Percentiles rank a stretch among this genome's conserved stretches.
Conservation (phyloP, 2,329 filamentous ascomycete species). For the Meredithiella fracta region DNA sequence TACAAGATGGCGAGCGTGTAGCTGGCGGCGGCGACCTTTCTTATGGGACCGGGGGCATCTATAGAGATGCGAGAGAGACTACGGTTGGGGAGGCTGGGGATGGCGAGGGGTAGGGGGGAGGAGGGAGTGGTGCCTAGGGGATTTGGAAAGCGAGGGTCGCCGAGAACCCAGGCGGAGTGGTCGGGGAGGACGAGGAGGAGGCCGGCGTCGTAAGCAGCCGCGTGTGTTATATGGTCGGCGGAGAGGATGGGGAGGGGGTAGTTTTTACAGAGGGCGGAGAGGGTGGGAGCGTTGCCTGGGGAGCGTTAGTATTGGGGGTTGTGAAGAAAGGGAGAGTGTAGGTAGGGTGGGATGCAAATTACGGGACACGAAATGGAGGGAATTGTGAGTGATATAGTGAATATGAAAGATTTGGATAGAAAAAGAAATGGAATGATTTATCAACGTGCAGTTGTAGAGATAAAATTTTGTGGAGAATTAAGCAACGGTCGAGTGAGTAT, state of each 20-base stretch:
- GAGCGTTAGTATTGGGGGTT: neutral
- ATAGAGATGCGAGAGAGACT: neutral
- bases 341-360: too few relatives aligned
- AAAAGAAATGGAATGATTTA: neutral
- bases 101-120: neutral
- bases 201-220: constrained; percentile 32
- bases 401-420: neutral
- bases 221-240: constrained; percentile 22
- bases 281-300: neutral
- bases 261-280: neutral
- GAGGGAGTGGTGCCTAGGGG: constrained; percentile 25
- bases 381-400: neutral
- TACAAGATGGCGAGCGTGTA: constrained; percentile 43
- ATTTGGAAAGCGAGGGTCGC: constrained; percentile 40
- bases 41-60: constrained; percentile 35
- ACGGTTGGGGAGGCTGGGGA: neutral
- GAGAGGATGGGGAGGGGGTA: neutral
- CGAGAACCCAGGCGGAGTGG: constrained; percentile 34
- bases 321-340: too few relatives aligned
- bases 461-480: neutral
- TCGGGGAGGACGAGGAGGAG: constrained; percentile 30
- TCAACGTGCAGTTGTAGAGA: neutral
- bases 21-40: constrained; percentile 38
- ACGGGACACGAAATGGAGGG: too few relatives aligned
- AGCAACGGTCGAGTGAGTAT: neutral